phyloP scores from a whole-genome alignment of 2,329 filamentous ascomycete species.

The Nemania sp. region DNA sequence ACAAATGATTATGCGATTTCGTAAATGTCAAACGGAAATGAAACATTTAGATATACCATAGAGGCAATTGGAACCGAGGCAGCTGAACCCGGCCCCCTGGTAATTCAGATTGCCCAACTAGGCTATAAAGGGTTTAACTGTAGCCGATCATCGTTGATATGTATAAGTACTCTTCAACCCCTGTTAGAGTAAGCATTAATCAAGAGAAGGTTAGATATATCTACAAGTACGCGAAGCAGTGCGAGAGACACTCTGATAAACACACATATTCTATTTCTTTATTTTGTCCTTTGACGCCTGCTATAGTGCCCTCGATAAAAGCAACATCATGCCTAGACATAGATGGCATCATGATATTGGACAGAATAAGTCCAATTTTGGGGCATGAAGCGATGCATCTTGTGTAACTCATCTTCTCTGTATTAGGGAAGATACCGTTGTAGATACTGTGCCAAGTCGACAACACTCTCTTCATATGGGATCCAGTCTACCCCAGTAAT shows the following conservation, averaged over 20 bases:
- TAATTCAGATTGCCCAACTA: background rate
- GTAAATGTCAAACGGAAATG: no score
- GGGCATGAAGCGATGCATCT: background rate
- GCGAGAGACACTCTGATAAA: background rate
- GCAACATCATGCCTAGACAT: background rate
- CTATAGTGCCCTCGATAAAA: no score
- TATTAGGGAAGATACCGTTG: conserved; percentile 37
- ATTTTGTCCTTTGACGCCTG: no score
- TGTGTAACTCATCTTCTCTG: background rate
- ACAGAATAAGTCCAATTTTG: background rate
- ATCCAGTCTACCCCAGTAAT: conserved; percentile 51
- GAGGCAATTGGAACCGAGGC: background rate
- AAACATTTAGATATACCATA: background rate
- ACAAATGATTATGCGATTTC: no score
- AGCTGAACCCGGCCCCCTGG: background rate
- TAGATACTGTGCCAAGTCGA: conserved; percentile 41
- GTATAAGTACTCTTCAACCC: background rate
- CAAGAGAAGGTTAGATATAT: background rate
- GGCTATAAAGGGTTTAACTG: background rate
- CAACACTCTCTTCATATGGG: conserved; percentile 48
- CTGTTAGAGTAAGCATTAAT: background rate
- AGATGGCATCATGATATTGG: background rate
- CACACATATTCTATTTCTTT: background rate
- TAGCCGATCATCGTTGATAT: background rate
- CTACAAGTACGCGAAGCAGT: no score